phyloP scores from a whole-genome alignment of 2,329 filamentous ascomycete species.

The Clonostachys solani region DNA sequence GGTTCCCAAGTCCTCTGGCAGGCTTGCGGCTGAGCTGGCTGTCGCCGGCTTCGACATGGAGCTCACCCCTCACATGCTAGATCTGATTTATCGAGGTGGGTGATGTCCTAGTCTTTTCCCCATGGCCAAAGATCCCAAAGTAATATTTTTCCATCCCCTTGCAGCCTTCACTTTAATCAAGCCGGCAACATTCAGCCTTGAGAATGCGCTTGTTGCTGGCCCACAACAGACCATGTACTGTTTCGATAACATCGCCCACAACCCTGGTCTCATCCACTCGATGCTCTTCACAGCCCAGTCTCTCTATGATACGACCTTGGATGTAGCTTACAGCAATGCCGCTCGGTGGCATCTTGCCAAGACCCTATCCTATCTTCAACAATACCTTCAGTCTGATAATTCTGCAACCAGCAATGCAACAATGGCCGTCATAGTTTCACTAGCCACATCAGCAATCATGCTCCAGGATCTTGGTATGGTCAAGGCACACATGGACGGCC shows the following conservation, averaged over 20 bases:
- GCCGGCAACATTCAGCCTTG: slow-evolving; percentile 9
- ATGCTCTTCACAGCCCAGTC: slow-evolving; percentile 14
- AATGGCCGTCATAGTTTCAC: slow-evolving; percentile 9
- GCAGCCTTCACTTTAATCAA: slow-evolving; percentile 8
- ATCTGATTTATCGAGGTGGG: not conserved
- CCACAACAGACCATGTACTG: slow-evolving; percentile 9
- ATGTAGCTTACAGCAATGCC: slow-evolving; percentile 2
- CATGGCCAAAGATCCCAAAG: not conserved
- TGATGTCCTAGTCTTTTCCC: not conserved
- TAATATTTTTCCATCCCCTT: not conserved
- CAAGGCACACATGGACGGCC: slow-evolving; percentile 14
- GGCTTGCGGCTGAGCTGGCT: slow-evolving; percentile 8
- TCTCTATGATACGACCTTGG: slow-evolving; percentile 9
- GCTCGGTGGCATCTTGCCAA: slow-evolving; percentile 10
- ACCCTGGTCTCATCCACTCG: slow-evolving; percentile 14
- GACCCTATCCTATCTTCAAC: slow-evolving; percentile 10
- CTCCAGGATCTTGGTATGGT: slow-evolving; percentile 11
- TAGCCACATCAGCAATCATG: slow-evolving; percentile 13
- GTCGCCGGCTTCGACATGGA: not conserved
- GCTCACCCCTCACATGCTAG: not conserved
- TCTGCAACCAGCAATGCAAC: slow-evolving; percentile 9
- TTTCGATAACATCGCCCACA: slow-evolving; percentile 8
- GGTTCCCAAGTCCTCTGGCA: not conserved
- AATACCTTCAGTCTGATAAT: slow-evolving; percentile 6
- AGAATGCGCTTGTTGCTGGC: slow-evolving; percentile 5